Base-by-base conservation (phyloP, 805 yeast genomes). In the Gaillardinia entomophila region DNA sequence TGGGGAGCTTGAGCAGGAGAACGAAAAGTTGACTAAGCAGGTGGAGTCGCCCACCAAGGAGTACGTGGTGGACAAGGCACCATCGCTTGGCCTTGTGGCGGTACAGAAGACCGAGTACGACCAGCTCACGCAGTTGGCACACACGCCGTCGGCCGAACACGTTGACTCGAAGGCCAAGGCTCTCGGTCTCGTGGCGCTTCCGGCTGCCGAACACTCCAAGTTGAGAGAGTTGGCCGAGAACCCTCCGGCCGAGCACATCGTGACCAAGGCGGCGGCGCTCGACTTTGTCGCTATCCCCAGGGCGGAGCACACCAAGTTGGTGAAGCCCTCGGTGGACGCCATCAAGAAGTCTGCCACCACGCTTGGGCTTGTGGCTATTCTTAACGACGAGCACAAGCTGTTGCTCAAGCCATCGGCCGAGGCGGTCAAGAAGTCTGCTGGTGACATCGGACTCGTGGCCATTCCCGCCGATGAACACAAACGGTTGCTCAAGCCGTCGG, bases 251-350 rank as follows among this genome's bases (percentile, higher is more conserved):
- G 28, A 26, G 12, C 20, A 16, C 14, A 6, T 26, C 20, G 8
- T 15, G 22, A 4, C 19, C 22, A 26, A 26, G 14, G 28, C 28
- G 4, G 11, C 5, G 6, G 6, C 16, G 6, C 4, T 13, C n/a
- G 25, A 30, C 2, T 39, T 31, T n/a, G 33, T 30, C 13, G 30
- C 33, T 7, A 22, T 40, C 26, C 34, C 33, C 15, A 24, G 32
- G 14, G 12, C 22, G 22, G 22, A 19, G 10, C 22, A 19, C 10
- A 10, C 6, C 6, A 43, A 36, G 5, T 31, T 57, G 4, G 38
- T 58, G 2, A 31, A 37, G 4, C 55, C 60, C 12, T 65, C 66
- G 37, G 62, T 58, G 20, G 52, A 62, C 4, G 12, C 49, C 6
- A 33, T 51, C 24, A 45, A 47, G 23, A 30, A 35, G n/a, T 32